Base-by-base conservation (phyloP, 2,329 filamentous ascomycete species). In the Juglanconis juglandina region DNA sequence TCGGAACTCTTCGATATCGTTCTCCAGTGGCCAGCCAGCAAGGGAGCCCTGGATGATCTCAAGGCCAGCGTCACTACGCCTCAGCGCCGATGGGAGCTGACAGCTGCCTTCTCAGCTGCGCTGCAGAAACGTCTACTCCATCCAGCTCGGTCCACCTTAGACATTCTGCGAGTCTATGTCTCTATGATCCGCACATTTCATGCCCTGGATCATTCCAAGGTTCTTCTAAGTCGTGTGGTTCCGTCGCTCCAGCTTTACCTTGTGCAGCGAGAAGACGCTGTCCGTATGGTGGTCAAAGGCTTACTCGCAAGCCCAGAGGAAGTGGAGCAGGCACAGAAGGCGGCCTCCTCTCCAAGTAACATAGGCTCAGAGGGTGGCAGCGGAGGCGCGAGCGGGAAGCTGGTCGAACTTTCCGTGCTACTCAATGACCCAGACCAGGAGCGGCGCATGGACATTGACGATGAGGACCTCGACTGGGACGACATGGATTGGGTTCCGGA, bases 401-500 rank as follows among this genome's bases (percentile, higher is more conserved):
- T 90, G 4, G 78, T 84, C 33, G 89, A 92, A 70, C 79, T 93
- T 10, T 88, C 88, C 1, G 76, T 80, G 13, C 78, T 92, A 46
- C 82, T 93, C 53, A 82, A 84, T 42, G 84, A 87, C 63, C 81
- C 85, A 0, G 76, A 83, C 9, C 81, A 86, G 62, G 78, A 81
- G 60, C 76, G 80, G 13, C 77, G 79, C 8, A 75, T 76, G 42
- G 80, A 81, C 24, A 75, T 79, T 8, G 83, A 87, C 33, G 85
- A 87, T 63, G 87, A 89, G 59, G 90, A 91, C 56, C 80, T 95
- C 14, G 91, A 96, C 72, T 98, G 91, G 89, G 84, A 92, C 69
- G 93, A 99, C 72, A 90, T 96, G 87, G 85, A 87, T 8, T 99
- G 95, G 95, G 81, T 92, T 41, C 95, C 95, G 1, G 91, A 96